phyloP scores from a whole-genome alignment of 768 basidiomycete genomes.

The Russula sp. region DNA sequence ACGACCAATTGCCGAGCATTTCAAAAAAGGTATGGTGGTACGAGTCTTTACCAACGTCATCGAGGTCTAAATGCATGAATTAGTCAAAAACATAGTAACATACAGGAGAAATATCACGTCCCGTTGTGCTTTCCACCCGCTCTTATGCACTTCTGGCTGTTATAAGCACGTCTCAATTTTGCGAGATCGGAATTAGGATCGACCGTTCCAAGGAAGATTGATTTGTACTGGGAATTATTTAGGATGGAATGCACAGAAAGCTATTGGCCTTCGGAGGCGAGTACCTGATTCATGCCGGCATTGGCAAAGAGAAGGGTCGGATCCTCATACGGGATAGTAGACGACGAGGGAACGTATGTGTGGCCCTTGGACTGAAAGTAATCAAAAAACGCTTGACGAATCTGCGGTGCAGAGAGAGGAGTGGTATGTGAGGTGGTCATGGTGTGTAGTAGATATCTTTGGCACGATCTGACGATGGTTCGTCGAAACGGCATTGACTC shows the following conservation, averaged over 20 bases:
- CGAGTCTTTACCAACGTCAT: slow-evolving; percentile 98
- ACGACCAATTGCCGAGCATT: slow-evolving; percentile 99
- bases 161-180: slow-evolving; percentile 88
- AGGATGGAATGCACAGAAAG: not conserved
- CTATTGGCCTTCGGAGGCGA: slow-evolving; percentile 9
- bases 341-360: slow-evolving; percentile 83
- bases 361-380: slow-evolving; percentile 79
- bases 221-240: slow-evolving; percentile 64
- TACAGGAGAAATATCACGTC: slow-evolving; percentile 27
- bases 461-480: not conserved
- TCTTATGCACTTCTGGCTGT: slow-evolving; percentile 96
- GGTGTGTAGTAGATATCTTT: slow-evolving; percentile 9
- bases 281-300: slow-evolving; percentile 93
- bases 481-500: slow-evolving; percentile 5
- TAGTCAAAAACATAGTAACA: slow-evolving; percentile 3
- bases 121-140: slow-evolving; percentile 99
- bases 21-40: slow-evolving; percentile 99
- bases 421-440: not conserved
- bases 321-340: slow-evolving; percentile 95
- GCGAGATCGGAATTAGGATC: slow-evolving; percentile 90
- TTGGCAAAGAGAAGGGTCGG: slow-evolving; percentile 97
- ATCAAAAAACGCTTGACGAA: slow-evolving; percentile 86
- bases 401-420: slow-evolving; percentile 43
- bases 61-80: slow-evolving; percentile 57
- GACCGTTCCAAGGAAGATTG: slow-evolving; percentile 95